A percentile compares a stretch with the other conserved stretches of the same genome.
These are phyloP conservation scores for Prunus mira DNA, from an alignment of 306 rosid genomes.

Conservation along the genomic window DNA sequence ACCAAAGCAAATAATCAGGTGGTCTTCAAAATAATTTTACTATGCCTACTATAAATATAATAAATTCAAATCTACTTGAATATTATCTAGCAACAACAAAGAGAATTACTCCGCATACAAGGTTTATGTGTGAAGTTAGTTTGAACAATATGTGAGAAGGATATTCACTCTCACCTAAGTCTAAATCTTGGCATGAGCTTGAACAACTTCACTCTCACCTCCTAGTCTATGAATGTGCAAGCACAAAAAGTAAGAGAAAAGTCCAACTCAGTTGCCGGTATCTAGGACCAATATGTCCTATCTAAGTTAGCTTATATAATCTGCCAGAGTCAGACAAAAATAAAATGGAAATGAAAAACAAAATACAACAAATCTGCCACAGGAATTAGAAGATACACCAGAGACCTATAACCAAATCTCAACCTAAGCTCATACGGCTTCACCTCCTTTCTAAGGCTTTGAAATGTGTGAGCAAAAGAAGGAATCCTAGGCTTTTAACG, in stretches of 20 bases:
- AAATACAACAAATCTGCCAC: background rate
- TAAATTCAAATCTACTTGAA: background rate
- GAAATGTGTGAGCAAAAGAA: background rate
- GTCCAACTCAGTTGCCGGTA: background rate
- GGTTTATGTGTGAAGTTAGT: background rate
- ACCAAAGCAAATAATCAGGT: conserved; percentile 35
- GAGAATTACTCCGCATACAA: background rate
- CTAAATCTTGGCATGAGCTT: background rate
- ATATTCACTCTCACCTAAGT: background rate
- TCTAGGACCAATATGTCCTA: background rate
- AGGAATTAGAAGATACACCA: background rate
- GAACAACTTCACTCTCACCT: background rate
- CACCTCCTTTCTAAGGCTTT: background rate
- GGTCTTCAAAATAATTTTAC: conserved; percentile 15
- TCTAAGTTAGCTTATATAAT: background rate
- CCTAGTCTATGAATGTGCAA: background rate
- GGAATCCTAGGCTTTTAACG: background rate
- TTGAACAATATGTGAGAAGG: background rate
- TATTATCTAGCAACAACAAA: background rate
- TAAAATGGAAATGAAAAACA: too few species aligned
- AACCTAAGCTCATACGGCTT: background rate
- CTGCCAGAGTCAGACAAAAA: background rate
- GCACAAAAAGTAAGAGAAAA: background rate
- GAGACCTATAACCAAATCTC: background rate
- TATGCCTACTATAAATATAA: conserved; percentile 2